phyloP scores from a whole-genome alignment of 208 protist species.

The Leishmania gerbilli region DNA sequence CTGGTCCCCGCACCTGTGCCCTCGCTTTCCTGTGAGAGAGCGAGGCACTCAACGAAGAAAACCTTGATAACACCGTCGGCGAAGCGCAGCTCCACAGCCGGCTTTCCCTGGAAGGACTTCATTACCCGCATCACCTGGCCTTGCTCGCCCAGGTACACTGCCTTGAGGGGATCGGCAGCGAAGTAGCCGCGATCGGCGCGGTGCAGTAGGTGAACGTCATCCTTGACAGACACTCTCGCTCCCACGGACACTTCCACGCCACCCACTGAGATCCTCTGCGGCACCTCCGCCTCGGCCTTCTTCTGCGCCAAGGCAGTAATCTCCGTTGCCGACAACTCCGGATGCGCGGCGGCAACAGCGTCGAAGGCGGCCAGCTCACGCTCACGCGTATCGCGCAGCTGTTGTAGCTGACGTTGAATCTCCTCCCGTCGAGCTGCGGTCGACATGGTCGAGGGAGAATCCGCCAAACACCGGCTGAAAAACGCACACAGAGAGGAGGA shows the following conservation, averaged over 20 bases:
- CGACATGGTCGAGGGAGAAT: conserved; percentile 4
- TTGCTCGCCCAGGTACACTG: conserved; percentile 78
- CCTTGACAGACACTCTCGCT: conserved; percentile 54
- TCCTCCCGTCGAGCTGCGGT: conserved; percentile 54
- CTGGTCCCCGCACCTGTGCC: not conserved
- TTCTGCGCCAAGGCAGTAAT: conserved; percentile 48
- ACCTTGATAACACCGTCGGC: conserved; percentile 76
- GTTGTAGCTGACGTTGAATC: conserved; percentile 69
- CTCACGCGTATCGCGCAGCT: conserved; percentile 58
- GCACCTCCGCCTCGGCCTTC: conserved; percentile 34
- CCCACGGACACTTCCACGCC: conserved; percentile 49
- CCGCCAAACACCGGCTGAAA: not conserved
- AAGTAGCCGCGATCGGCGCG: conserved; percentile 63
- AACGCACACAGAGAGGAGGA: not conserved
- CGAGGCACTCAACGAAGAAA: conserved; percentile 81
- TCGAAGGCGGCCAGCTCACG: conserved; percentile 74
- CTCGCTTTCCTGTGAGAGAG: conserved; percentile 16
- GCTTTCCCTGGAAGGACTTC: conserved; percentile 71
- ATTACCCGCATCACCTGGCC: conserved; percentile 68
- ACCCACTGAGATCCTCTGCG: conserved; percentile 31
- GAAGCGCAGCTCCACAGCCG: conserved; percentile 83
- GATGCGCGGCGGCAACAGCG: conserved; percentile 38
- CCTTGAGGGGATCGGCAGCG: conserved; percentile 70
- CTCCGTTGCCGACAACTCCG: conserved; percentile 48
- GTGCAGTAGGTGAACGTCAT: conserved; percentile 49